Base-by-base conservation (phyloP, 75 land plant genomes). In the Azolla pinnata region DNA sequence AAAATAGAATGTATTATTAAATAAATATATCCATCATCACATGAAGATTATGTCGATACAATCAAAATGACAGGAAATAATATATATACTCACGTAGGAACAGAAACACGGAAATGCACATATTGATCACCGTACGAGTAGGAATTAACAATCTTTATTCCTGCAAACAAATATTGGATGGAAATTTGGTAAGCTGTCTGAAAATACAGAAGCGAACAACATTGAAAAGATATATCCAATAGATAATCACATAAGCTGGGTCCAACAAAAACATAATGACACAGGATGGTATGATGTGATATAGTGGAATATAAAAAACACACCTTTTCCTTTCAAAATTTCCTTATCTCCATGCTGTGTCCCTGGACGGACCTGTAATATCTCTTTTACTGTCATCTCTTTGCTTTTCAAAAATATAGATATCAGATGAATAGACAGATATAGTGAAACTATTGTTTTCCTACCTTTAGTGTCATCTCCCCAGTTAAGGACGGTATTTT, bases 31-130 rank as follows among this genome's bases (percentile, higher is more conserved):
- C 19, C 14, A 2, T 8, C 21, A 65, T 26, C 20, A 33, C 1
- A 33, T n/a, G n/a, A n/a, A n/a, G n/a, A n/a, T n/a, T n/a, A n/a
- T n/a, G n/a, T 25, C 10, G 27, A 31, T 5, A 50, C 21, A 0
- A 46, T 35, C 44, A 31, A 29, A 33, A 30, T 54, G 33, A 38
- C 42, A 14, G 49, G 23, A 46, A 46, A n/a, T n/a, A n/a, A n/a
- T n/a, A n/a, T n/a, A n/a, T n/a, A n/a, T 3, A 68, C 90, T 69
- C 68, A 84, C 88, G 67, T 56, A 30, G 88, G 88, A 38, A 84
- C 78, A 68, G 40, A 71, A 62, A 91, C 86, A 61, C 75, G 81
- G 70, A 84, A 79, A 60, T 84, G 93, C 54, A 91, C 89, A 71
- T 68, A 84, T 56, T 91, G 93, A 54, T 91, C 82, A 0, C 97